phyloP scores from a whole-genome alignment of 805 yeast species.

The Saccharomycopsis selenospora region DNA sequence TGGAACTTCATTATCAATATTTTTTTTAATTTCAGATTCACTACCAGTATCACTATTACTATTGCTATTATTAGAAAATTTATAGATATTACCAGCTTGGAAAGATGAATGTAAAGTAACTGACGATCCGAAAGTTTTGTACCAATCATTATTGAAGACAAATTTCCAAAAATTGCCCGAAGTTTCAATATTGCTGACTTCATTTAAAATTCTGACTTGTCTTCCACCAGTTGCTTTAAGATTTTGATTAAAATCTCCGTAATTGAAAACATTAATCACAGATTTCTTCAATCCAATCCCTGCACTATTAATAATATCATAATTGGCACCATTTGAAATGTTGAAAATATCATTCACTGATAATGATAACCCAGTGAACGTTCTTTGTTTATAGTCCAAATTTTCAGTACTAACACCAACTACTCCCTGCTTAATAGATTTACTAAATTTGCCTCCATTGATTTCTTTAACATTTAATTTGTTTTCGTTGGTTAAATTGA shows the following conservation, averaged over 20 bases:
- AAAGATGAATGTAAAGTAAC: conserved; percentile 7
- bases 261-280: background rate
- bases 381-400: background rate
- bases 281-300: background rate
- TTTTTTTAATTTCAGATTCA: background rate
- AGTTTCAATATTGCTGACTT: background rate
- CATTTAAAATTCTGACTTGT: conserved; percentile 1
- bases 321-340: background rate
- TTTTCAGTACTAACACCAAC: background rate
- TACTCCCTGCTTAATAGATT: background rate
- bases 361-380: conserved; percentile 1
- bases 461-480: background rate
- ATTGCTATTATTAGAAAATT: background rate
- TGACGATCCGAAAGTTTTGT: conserved; percentile 4
- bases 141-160: conserved; percentile 3
- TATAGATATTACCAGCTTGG: conserved; percentile 5
- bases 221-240: background rate
- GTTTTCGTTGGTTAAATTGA: background rate
- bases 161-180: conserved; percentile 10
- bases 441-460: background rate
- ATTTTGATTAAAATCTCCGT: background rate
- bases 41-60: background rate
- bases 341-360: background rate
- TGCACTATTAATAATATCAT: background rate
- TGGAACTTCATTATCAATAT: background rate